Base-by-base conservation (phyloP, 371 early-diverging fungal genomes). In the Rhizopus delemar region DNA sequence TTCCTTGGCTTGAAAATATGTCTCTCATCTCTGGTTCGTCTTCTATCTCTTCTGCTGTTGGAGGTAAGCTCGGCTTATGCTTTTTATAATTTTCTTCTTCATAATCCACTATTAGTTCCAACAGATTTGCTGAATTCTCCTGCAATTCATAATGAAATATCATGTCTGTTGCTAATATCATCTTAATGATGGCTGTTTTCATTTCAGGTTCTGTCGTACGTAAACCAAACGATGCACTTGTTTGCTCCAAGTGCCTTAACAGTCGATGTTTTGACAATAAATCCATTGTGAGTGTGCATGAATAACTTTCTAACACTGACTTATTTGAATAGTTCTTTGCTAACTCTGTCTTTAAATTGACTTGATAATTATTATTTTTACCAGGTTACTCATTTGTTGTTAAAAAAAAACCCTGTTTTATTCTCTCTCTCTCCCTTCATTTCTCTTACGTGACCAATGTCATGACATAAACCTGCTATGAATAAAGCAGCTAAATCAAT, bases 141-240 rank as follows among this genome's bases (percentile, higher is more conserved):
- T 92, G 86, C 49, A 92, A 76, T 36, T 81, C 82, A 71, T 91
- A 95, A 61, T 95, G 95, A n/a, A 86, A 84, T 0, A 84, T 72
- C 95, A 95, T 95, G 69, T 95, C 95, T 0, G 95, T 95, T 9
- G 87, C 83, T 13, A 95, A 71, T 36, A 95, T 92, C 64, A 87
- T 84, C 33, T 85, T 77, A 32, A 78, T 69, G 48, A 89, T 82
- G 43, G 77, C 63, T 35, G 71, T 71, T 5, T 80, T 64, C 70
- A 86, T 77, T 46, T 81, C 71, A 2, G 76, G 70, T 41, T 83
- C 85, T 1, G 75, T 70, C 9, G 80, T 78, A 4, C 66, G 73
- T 5, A 62, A 8, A 0, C 79, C 77, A 12, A 71, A 60, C 6
- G 67, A 53, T 5, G 63, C 35, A 34, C 73, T 70, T 8, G 74